Evolutionary conservation across 2,329 filamentous ascomycete species (phyloP).

Genomic region (Botrytis deweyae): DNA sequence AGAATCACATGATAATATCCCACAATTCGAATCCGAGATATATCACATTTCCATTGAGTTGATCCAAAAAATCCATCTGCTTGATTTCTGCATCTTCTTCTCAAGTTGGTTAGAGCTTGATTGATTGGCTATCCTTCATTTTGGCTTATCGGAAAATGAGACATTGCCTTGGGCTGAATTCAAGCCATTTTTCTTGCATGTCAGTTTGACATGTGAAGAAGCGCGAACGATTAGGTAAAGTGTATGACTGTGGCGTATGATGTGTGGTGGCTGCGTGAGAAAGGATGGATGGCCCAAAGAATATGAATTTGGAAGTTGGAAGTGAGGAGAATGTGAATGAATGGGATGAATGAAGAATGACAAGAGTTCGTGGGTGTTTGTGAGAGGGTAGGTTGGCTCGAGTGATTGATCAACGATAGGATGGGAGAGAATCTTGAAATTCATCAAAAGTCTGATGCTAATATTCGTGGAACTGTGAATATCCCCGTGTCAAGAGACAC

Average conservation of each 20-base stretch:
- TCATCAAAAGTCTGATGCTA: neutral
- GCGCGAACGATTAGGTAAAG: neutral
- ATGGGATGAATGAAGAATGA: neutral
- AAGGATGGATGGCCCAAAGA: neutral
- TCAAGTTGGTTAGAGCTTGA: neutral
- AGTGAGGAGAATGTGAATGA: neutral
- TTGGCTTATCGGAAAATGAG: neutral
- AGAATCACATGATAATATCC: neutral
- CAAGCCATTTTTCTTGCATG: neutral
- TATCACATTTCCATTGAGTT: neutral
- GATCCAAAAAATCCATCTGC: neutral
- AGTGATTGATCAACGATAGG: neutral
- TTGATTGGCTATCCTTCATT: neutral
- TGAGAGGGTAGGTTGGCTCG: neutral
- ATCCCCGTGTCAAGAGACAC: neutral
- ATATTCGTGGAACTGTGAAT: neutral
- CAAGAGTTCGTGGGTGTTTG: neutral
- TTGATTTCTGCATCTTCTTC: constrained; percentile 3
- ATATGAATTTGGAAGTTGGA: neutral
- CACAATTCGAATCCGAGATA: neutral
- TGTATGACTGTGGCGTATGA: constrained; percentile 7
- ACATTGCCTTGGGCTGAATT: constrained; percentile 1
- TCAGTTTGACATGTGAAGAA: neutral
- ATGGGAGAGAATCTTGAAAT: neutral
- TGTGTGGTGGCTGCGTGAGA: neutral